A percentile compares a stretch with the other conserved stretches of the same genome.
Evolutionary conservation across 2,329 filamentous ascomycete species (phyloP).

Genomic region (Didymella exigua): DNA sequence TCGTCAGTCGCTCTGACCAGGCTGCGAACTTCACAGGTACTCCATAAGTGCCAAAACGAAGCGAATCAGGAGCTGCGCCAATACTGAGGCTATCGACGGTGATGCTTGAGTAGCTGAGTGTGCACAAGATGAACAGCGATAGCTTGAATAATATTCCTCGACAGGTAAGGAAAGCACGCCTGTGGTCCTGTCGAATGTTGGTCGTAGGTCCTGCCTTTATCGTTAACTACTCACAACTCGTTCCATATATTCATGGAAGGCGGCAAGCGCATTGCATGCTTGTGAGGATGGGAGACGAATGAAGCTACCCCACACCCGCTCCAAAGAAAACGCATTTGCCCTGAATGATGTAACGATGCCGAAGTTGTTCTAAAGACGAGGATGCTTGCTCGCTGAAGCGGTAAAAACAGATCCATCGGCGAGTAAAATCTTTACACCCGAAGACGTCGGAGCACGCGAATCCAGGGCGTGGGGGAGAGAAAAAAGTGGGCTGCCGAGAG

Average conservation of each 20-base stretch:
- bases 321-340: conserved; percentile 22
- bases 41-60: conserved; percentile 44
- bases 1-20: conserved; percentile 45
- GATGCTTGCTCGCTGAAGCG: conserved; percentile 33
- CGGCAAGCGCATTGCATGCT: conserved; percentile 14
- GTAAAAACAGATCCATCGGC: conserved; percentile 43
- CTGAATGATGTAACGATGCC: conserved; percentile 45
- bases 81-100: conserved; percentile 39
- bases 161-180: conserved; percentile 62
- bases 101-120: conserved; percentile 25
- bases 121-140: conserved; percentile 53
- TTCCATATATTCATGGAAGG: conserved; percentile 18
- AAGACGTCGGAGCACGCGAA: conserved; percentile 41
- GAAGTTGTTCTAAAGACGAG: conserved; percentile 47
- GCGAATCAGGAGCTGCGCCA: conserved; percentile 42
- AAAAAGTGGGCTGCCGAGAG: conserved; percentile 46
- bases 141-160: conserved; percentile 61
- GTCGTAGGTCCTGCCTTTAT: conserved; percentile 23
- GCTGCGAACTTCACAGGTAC: conserved; percentile 40
- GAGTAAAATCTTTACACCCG: conserved; percentile 47
- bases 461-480: conserved; percentile 40
- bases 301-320: conserved; percentile 45
- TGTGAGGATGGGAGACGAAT: conserved; percentile 23
- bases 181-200: conserved; percentile 56
- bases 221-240: conserved; percentile 8